Evolutionary conservation across 345 rosid genomes (phyloP).

Genomic region (Gossypium sturtianum): DNA sequence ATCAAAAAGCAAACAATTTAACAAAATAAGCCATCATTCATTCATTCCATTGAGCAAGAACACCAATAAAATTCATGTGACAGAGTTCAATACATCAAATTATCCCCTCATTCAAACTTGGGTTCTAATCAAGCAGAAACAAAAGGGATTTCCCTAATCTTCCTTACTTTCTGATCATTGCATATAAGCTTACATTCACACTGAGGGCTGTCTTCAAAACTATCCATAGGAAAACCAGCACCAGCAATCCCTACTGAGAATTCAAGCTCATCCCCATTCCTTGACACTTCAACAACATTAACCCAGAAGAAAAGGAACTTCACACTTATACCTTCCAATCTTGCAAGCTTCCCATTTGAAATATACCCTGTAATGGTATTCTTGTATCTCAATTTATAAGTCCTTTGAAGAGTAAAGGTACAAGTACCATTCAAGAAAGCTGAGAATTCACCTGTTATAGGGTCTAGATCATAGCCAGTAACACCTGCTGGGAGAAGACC

Average conservation of each 20-base stretch:
- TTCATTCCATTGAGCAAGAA: slow-evolving; percentile 14
- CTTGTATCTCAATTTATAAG: slow-evolving; percentile 48
- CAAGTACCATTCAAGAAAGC: slow-evolving; percentile 44
- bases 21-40: slow-evolving; percentile 1
- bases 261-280: slow-evolving; percentile 44
- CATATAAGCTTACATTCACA: slow-evolving; percentile 85
- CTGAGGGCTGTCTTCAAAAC: slow-evolving; percentile 66
- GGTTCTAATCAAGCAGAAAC: slow-evolving; percentile 34
- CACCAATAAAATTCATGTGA: slow-evolving; percentile 27
- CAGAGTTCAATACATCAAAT: neutral
- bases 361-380: slow-evolving; percentile 42
- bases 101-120: neutral
- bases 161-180: slow-evolving; percentile 17
- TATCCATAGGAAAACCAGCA: slow-evolving; percentile 53
- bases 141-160: slow-evolving; percentile 22
- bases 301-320: slow-evolving; percentile 56
- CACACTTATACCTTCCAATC: slow-evolving; percentile 53
- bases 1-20: neutral
- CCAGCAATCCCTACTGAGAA: slow-evolving; percentile 61
- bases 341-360: slow-evolving; percentile 35
- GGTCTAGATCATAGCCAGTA: slow-evolving; percentile 40
- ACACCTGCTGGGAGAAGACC: slow-evolving; percentile 64
- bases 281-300: slow-evolving; percentile 52
- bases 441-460: slow-evolving; percentile 42
- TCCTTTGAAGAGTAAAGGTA: slow-evolving; percentile 56